A percentile compares a stretch with the other conserved stretches of the same genome.
These are phyloP conservation scores for Rhynchosporium agropyri DNA, from an alignment of 2,329 filamentous ascomycete genomes.

Conservation along the genomic window DNA sequence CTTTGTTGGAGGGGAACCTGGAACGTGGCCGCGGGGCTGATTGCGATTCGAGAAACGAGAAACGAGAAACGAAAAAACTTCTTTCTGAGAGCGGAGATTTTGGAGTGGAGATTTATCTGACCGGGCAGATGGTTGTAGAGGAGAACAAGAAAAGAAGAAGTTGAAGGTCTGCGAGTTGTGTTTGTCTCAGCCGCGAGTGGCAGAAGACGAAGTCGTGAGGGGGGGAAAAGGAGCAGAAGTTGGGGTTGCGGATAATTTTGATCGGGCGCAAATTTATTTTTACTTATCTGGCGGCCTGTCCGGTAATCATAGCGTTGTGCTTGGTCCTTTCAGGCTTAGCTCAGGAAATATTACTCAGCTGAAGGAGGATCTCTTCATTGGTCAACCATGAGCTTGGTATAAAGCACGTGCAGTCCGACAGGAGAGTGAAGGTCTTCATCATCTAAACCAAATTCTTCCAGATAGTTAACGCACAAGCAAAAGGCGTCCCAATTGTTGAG, in stretches of 20 bases:
- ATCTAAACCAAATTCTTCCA: too few species aligned
- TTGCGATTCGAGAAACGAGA: slow-evolving; percentile 22
- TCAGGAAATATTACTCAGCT: too few species aligned
- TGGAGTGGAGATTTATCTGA: slow-evolving; percentile 33
- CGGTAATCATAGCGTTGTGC: background rate
- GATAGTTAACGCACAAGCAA: too few species aligned
- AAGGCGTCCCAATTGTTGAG: too few species aligned
- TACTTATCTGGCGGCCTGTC: slow-evolving; percentile 8
- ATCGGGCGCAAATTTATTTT: slow-evolving; percentile 16
- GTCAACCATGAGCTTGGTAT: too few species aligned
- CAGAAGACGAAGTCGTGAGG: slow-evolving; percentile 32
- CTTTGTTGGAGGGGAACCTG: slow-evolving; percentile 33
- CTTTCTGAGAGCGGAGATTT: slow-evolving; percentile 36
- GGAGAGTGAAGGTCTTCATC: too few species aligned
- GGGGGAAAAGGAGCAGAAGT: slow-evolving; percentile 20
- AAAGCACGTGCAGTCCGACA: too few species aligned
- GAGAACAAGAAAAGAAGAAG: slow-evolving; percentile 20
- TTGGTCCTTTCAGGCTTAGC: background rate
- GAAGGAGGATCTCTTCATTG: too few species aligned
- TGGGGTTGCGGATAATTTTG: slow-evolving; percentile 15
- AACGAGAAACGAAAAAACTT: slow-evolving; percentile 14
- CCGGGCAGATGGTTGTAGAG: slow-evolving; percentile 29
- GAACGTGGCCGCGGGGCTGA: slow-evolving; percentile 35
- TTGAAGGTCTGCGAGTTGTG: slow-evolving; percentile 15
- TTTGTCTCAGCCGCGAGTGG: slow-evolving; percentile 42